Evolutionary conservation across 2,329 filamentous ascomycete species (phyloP).

Genomic region (Pyricularia sp.): DNA sequence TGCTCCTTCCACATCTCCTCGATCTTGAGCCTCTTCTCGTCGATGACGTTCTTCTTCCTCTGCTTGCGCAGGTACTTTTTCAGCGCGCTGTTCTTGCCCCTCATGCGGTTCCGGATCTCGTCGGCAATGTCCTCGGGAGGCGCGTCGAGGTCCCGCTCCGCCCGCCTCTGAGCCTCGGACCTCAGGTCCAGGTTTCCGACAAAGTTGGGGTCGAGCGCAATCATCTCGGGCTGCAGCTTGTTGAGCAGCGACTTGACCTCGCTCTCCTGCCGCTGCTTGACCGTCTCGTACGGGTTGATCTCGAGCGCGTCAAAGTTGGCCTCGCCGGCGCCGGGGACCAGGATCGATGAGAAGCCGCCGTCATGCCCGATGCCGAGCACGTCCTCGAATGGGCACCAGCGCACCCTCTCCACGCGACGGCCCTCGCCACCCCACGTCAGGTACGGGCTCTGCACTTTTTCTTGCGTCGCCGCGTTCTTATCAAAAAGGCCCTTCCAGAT

Average conservation of each 20-base stretch:
- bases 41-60: conserved; percentile 83
- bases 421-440: conserved; percentile 88
- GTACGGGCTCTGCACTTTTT: conserved; percentile 77
- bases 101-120: conserved; percentile 60
- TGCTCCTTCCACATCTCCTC: conserved; percentile 70
- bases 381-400: conserved; percentile 94
- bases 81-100: conserved; percentile 81
- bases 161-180: conserved; percentile 61
- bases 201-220: conserved; percentile 83
- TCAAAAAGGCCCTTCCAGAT: conserved; percentile 90
- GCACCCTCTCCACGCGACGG: conserved; percentile 62
- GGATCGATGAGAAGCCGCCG: conserved; percentile 74
- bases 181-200: conserved; percentile 78
- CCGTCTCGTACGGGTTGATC: conserved; percentile 87
- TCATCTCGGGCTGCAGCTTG: conserved; percentile 95
- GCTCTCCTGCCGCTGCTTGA: conserved; percentile 80
- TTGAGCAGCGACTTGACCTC: conserved; percentile 85
- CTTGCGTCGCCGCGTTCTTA: conserved; percentile 45
- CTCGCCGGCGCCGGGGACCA: conserved; percentile 91
- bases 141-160: conserved; percentile 68
- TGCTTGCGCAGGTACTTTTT: conserved; percentile 87
- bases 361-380: conserved; percentile 76
- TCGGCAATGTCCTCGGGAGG: conserved; percentile 44
- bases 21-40: conserved; percentile 80
- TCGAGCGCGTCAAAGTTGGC: conserved; percentile 93